Conservation (phyloP, 306 rosid genomes). For the Crataegus laevigata region DNA sequence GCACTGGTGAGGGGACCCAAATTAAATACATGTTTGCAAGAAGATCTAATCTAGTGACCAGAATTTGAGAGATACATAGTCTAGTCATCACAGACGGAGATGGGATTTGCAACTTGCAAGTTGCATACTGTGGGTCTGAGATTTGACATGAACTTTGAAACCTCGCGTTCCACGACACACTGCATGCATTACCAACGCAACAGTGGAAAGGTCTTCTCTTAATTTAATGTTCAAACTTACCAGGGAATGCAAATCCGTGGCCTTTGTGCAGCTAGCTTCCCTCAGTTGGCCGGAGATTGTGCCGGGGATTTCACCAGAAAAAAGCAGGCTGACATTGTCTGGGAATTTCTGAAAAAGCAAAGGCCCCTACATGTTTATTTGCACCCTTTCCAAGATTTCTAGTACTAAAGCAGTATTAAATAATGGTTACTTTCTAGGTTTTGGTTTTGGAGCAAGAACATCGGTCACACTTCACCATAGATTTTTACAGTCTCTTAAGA, state of each 20-base stretch:
- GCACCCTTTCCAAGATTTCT: background rate
- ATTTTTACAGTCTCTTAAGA: background rate
- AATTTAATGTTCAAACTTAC: background rate
- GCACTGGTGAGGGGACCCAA: background rate
- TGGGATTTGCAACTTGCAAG: slow-evolving; percentile 3
- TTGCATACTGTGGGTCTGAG: slow-evolving; percentile 2
- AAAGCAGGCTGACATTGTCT: slow-evolving; percentile 1
- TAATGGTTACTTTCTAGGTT: background rate
- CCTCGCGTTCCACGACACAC: background rate
- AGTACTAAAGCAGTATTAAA: background rate
- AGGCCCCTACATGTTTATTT: background rate
- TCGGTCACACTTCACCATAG: background rate
- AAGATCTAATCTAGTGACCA: background rate
- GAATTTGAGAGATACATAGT: background rate
- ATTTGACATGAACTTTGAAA: background rate
- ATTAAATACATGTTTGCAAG: background rate
- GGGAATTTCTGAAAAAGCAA: background rate
- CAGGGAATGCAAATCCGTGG: background rate
- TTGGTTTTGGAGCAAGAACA: background rate
- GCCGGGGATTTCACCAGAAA: slow-evolving; percentile 19
- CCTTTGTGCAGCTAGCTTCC: background rate
- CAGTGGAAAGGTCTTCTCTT: background rate
- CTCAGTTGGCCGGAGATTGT: slow-evolving; percentile 14
- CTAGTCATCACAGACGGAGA: background rate
- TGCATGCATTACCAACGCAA: background rate